Conservation (phyloP, 192 early-diverging fungal genomes). For the Coemansia sp. region DNA sequence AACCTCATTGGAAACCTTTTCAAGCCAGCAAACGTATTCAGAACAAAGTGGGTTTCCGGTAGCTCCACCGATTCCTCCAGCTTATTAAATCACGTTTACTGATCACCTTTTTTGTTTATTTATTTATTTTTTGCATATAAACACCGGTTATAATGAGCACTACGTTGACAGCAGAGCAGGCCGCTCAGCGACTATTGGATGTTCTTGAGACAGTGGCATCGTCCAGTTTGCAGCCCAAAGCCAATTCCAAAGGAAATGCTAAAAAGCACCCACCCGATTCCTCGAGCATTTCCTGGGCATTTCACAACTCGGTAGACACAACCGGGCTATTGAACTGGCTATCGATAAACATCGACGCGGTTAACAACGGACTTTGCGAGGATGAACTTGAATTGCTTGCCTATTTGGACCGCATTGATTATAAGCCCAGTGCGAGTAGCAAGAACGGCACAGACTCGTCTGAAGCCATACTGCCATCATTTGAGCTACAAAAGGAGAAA, state of each 20-base stretch:
- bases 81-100: constrained; percentile 1
- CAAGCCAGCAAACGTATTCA: background rate
- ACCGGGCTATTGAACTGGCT: constrained; percentile 40
- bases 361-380: constrained; percentile 25
- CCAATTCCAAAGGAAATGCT: constrained; percentile 2
- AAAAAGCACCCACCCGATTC: constrained; percentile 11
- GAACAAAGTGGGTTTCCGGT: background rate
- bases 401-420: constrained; percentile 33
- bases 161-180: constrained; percentile 23
- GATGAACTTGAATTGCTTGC: constrained; percentile 34
- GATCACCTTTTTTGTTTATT: constrained; percentile 3
- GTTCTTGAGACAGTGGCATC: constrained; percentile 19
- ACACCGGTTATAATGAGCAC: constrained; percentile 10
- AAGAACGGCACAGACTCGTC: background rate
- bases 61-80: constrained; percentile 1
- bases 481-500: constrained; percentile 21
- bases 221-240: background rate
- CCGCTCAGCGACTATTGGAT: constrained; percentile 32
- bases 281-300: constrained; percentile 48
- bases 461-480: constrained; percentile 3
- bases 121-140: constrained; percentile 8
- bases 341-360: constrained; percentile 25
- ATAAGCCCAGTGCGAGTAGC: background rate
- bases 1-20: background rate
- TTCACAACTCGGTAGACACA: constrained; percentile 40